phyloP scores from a whole-genome alignment of 306 rosid species.

The Senna tora region DNA sequence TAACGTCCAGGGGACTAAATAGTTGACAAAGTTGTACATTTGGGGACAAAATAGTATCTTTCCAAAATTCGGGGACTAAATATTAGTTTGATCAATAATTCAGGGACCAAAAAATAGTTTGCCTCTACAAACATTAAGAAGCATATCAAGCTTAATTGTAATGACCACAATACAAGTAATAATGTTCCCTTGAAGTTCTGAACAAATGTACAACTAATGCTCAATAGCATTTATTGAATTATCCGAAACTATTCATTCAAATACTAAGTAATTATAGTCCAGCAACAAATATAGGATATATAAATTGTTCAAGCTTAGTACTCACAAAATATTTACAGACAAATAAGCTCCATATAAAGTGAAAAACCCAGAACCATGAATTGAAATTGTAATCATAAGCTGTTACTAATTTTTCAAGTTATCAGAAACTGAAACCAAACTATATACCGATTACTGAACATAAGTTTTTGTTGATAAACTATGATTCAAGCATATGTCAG shows the following conservation, averaged over 20 bases:
- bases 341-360: background rate
- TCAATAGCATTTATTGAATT: background rate
- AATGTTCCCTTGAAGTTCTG: conserved; percentile 4
- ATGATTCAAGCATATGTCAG: conserved; percentile 25
- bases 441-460: background rate
- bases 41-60: no score
- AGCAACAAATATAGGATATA: background rate
- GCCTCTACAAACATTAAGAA: no score
- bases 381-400: conserved; percentile 15
- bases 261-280: background rate
- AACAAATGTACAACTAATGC: background rate
- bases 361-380: conserved; percentile 16
- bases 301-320: background rate
- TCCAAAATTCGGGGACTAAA: no score
- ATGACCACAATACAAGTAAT: no score
- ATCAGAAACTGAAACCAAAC: conserved; percentile 23
- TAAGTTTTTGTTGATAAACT: conserved; percentile 2
- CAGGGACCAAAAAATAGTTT: no score
- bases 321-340: conserved; percentile 24
- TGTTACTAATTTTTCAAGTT: background rate
- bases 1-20: no score
- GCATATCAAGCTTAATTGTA: no score
- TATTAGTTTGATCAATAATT: no score
- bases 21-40: no score
- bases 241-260: background rate